Evolutionary conservation across 352 stramenopile species (phyloP).

Genomic region (Globisporangium cystogenes): DNA sequence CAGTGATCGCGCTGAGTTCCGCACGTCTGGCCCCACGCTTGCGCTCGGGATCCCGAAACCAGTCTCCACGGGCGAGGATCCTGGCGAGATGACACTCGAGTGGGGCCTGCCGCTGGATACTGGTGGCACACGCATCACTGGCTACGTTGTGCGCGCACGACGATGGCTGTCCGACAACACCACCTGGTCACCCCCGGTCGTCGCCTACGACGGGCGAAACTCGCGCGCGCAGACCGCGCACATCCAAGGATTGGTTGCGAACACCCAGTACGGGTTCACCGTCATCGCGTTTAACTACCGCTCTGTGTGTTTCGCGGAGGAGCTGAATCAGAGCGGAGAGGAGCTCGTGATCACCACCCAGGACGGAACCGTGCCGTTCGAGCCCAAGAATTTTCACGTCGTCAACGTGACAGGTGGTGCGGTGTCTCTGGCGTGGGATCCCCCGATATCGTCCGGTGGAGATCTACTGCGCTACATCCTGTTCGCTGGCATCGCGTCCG

Average conservation of each 20-base stretch:
- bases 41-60: slow-evolving; percentile 22
- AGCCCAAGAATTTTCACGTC: slow-evolving; percentile 29
- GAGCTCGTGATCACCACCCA: slow-evolving; percentile 32
- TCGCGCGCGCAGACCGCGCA: slow-evolving; percentile 17
- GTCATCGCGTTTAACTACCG: slow-evolving; percentile 39
- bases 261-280: slow-evolving; percentile 42
- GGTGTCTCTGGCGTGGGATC: slow-evolving; percentile 37
- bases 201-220: slow-evolving; percentile 35
- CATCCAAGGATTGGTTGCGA: slow-evolving; percentile 25
- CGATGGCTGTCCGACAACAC: slow-evolving; percentile 13
- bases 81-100: slow-evolving; percentile 33
- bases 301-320: slow-evolving; percentile 26
- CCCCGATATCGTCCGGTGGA: slow-evolving; percentile 31
- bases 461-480: slow-evolving; percentile 31
- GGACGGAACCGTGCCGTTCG: slow-evolving; percentile 27
- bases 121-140: slow-evolving; percentile 35
- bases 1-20: slow-evolving; percentile 18
- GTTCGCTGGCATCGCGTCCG: slow-evolving; percentile 7
- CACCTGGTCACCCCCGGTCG: slow-evolving; percentile 22
- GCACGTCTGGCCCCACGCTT: slow-evolving; percentile 24
- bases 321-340: slow-evolving; percentile 19
- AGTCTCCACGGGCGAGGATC: slow-evolving; percentile 26
- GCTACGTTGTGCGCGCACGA: slow-evolving; percentile 30
- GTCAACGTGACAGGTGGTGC: slow-evolving; percentile 31
- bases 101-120: slow-evolving; percentile 37